phyloP scores from a whole-genome alignment of 2,329 filamentous ascomycete species.

The Cercospora berteroae region DNA sequence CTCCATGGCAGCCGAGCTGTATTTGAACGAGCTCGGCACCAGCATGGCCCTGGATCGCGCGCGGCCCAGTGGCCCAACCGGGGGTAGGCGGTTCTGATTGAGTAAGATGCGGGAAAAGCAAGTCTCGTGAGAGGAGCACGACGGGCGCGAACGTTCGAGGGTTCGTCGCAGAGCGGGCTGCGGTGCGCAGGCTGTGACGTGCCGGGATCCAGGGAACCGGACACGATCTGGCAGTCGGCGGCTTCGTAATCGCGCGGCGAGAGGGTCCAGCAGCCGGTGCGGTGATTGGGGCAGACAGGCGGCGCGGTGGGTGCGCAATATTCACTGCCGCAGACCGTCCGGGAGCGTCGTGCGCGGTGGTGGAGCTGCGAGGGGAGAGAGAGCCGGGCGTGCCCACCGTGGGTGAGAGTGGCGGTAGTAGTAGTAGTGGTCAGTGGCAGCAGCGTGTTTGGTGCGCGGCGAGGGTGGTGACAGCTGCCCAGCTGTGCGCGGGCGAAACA shows the following conservation, averaged over 20 bases:
- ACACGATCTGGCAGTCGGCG: background rate
- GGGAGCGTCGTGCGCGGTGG: background rate
- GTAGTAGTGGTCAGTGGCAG: background rate
- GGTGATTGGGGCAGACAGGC: background rate
- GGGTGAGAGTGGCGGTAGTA: background rate
- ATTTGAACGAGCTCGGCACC: conserved; percentile 48
- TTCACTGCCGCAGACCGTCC: background rate
- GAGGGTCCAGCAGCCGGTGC: background rate
- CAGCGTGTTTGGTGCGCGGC: background rate
- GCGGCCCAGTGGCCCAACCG: conserved; percentile 1
- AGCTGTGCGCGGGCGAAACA: background rate
- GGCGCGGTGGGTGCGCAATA: background rate
- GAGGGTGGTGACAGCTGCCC: conserved; percentile 1
- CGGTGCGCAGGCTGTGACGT: conserved; percentile 1
- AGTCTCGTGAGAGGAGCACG: background rate
- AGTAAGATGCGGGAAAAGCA: conserved; percentile 13
- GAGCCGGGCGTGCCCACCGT: background rate
- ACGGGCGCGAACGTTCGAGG: conserved; percentile 10
- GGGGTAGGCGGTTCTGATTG: conserved; percentile 15
- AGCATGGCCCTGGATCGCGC: conserved; percentile 38
- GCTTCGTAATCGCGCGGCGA: conserved; percentile 12
- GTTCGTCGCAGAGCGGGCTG: conserved; percentile 1
- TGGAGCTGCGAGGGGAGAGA: background rate
- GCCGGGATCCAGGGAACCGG: conserved; percentile 5
- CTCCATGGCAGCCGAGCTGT: conserved; percentile 38